Evolutionary conservation across 192 early-diverging fungal species (phyloP), one percentile per base, ranked within the genome.

Genomic region (Bifiguratus adelaidae): DNA sequence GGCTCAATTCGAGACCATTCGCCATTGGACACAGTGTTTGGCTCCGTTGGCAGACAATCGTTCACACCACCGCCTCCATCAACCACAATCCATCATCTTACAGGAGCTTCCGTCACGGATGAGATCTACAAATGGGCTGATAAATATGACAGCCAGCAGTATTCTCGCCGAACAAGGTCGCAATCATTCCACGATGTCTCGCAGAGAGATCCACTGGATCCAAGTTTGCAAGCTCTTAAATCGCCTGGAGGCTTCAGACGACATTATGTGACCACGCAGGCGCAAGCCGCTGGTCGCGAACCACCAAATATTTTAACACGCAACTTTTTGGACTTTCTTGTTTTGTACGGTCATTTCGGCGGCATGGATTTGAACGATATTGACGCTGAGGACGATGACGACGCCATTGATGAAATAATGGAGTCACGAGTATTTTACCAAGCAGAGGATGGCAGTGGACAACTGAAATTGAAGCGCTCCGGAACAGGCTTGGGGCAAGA

Each of bases 261-360:
- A 11, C 83, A 91, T 61, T 91, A 90, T 70, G 65, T 96, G 30
- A 74, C 74, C 3, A 69, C 77, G 37, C 78, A 82, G 34, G 89
- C 89, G 2, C 65, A 66, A 27, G 62, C 70, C 19, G 69, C 75
- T 47, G 93, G 93, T 13, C 75, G 72, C 11, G 57, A 63, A n/a
- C 66, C 67, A 34, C 86, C 91, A 0, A 85, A 84, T 42, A 75
- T 77, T 22, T 61, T 92, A 50, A 97, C 94, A 2, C 58, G 78
- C 15, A 94, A 88, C 58, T 97, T 95, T 72, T 78, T 97, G 42
- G 94, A 97, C 59, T 95, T 93, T 47, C 72, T 97, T 45, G 85
- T 80, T 16, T 67, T 97, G 55, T 95, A 89, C 41, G 91, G 91
- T 38, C 91, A 88, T 51, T 97, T 92, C 63, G 93, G 87, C 19